Conservation (phyloP, 2,329 filamentous ascomycete species). For the Cladophialophora chaetospira region DNA sequence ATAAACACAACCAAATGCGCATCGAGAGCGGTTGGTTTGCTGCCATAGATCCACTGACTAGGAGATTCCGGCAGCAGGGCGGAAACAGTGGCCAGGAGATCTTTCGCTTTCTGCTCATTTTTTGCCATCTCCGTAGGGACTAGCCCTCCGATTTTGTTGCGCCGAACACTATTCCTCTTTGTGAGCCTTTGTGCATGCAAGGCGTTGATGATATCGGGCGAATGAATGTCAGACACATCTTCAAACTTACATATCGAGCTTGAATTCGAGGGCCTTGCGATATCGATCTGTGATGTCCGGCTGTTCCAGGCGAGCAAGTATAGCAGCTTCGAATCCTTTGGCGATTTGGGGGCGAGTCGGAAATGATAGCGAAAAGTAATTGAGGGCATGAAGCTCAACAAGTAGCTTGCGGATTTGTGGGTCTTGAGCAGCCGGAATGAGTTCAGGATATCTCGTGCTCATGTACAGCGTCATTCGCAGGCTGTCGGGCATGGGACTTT, state of each 20-base stretch:
- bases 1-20: slow-evolving; percentile 4
- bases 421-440: background rate
- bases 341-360: background rate
- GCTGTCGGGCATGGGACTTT: background rate
- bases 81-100: background rate
- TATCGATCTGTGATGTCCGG: slow-evolving; percentile 3
- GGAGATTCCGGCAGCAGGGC: background rate
- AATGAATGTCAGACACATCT: background rate
- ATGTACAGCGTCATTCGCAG: background rate
- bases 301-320: background rate
- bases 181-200: background rate
- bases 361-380: background rate
- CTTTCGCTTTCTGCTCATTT: slow-evolving; percentile 1
- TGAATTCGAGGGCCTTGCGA: slow-evolving; percentile 8
- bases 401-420: background rate
- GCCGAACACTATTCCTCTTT: background rate
- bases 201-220: too few species aligned
- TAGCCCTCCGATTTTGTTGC: slow-evolving; percentile 7
- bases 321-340: background rate
- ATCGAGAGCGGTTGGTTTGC: background rate
- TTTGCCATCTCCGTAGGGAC: slow-evolving; percentile 2
- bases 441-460: background rate
- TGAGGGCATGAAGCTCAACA: background rate
- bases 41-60: background rate
- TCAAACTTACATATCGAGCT: slow-evolving; percentile 6